Base-by-base conservation (phyloP, 768 basidiomycete species). In the Termitomyces sp. region DNA sequence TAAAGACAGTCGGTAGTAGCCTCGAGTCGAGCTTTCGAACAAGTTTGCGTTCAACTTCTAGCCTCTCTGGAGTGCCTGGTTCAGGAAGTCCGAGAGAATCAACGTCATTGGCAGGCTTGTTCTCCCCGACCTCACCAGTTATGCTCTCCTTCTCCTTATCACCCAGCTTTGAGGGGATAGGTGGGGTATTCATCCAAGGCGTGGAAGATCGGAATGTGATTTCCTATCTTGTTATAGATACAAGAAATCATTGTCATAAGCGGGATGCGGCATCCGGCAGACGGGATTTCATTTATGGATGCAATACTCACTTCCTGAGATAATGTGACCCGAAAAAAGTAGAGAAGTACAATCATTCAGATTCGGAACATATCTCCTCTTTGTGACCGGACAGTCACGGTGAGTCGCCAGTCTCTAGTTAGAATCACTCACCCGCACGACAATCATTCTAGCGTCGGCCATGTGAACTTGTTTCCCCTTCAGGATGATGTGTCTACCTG, bases 1-100 rank as follows among this genome's bases (percentile, higher is more conserved):
- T 50, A 23, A 84, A 70, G 40, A 87, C 76, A 0, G 79, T 79
- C 0, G 82, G 82, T 44, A 88, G 63, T 4, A 87, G 66, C 32
- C 84, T 72, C 56, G 60, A 64, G 58, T 86, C 85, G 44, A 88
- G 72, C 57, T 77, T 82, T 38, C 80, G 72, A 12, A 84, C 74
- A 13, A 88, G 77, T 50, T 61, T 70, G 57, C 66, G 66, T 60
- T 77, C 75, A 7, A 70, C 71, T 18, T 66, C 51, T 11, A 65
- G 47, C 29, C 76, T 65, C 59, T 74, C 75, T 18, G 58, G 56
- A 25, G 61, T 60, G 15, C 63, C 63, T 12, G 62, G 56, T 20
- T 58, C 56, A 32, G 65, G 29, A 29, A 29, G 29, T 3, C 29
- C 9, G 29, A 3, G 29, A 29, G 29, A 4, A 29, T 29, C 29